These are phyloP conservation scores for Triticum monococcum DNA, from an alignment of 176 grass and related monocot species.

Conservation along the genomic window DNA sequence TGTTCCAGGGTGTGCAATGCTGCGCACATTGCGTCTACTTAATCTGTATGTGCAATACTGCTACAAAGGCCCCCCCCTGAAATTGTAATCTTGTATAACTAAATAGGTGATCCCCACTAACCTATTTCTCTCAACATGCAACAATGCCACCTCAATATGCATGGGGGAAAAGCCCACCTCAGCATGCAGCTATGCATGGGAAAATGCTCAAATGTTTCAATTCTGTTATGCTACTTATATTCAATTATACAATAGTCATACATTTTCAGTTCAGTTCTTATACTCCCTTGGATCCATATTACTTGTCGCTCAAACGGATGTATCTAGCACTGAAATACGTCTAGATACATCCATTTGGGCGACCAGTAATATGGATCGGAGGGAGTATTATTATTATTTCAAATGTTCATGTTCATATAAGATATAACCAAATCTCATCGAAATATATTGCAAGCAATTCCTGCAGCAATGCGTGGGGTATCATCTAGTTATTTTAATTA, in stretches of 20 bases:
- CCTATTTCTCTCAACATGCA: neutral
- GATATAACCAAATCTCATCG: neutral
- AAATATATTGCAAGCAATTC: neutral
- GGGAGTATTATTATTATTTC: neutral
- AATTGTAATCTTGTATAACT: neutral
- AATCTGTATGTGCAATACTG: neutral
- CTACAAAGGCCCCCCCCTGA: neutral
- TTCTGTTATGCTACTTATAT: neutral
- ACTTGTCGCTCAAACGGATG: too few relatives aligned
- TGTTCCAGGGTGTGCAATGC: neutral
- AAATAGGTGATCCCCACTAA: neutral
- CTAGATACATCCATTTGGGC: too few relatives aligned
- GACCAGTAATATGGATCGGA: too few relatives aligned
- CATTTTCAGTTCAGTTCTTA: neutral
- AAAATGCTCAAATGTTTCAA: too few relatives aligned
- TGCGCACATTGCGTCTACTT: neutral
- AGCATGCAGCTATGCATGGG: neutral
- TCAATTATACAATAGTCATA: neutral
- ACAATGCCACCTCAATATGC: neutral
- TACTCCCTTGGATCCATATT: too few relatives aligned
- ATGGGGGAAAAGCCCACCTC: neutral
- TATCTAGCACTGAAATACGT: too few relatives aligned
- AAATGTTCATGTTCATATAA: neutral
- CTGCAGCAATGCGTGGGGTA: neutral
- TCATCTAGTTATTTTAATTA: neutral